Evolutionary conservation across 1,139 yeast genomes (phyloP).

Genomic region (Yamadazyma kanchanaburiensis): DNA sequence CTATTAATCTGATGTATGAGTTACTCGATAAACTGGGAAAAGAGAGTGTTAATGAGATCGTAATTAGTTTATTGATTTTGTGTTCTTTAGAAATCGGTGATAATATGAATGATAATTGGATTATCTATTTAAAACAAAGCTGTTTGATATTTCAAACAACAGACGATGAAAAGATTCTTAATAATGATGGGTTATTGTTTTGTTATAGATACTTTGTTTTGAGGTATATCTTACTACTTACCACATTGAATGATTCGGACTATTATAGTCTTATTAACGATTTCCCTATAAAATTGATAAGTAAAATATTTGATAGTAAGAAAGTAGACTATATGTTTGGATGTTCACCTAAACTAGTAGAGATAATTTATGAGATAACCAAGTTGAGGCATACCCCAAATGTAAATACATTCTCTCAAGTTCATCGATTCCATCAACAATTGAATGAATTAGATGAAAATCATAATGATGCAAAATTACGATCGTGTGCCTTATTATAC

Average conservation of each 20-base stretch:
- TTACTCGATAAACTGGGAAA: slow-evolving; percentile 11
- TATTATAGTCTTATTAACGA: slow-evolving; percentile 10
- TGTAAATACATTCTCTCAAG: neutral
- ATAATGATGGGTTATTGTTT: slow-evolving; percentile 17
- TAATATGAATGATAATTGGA: slow-evolving; percentile 21
- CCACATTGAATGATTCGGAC: slow-evolving; percentile 16
- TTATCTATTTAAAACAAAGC: slow-evolving; percentile 21
- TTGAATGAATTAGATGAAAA: neutral
- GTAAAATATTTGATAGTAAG: slow-evolving; percentile 14
- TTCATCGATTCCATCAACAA: neutral
- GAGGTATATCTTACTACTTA: slow-evolving; percentile 19
- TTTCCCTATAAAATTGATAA: slow-evolving; percentile 20
- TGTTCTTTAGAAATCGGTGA: slow-evolving; percentile 26
- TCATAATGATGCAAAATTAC: slow-evolving; percentile 1
- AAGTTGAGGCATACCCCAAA: slow-evolving; percentile 10
- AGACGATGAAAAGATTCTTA: slow-evolving; percentile 13
- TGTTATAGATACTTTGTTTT: slow-evolving; percentile 24
- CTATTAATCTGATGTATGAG: slow-evolving; percentile 13
- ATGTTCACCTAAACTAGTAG: slow-evolving; percentile 22
- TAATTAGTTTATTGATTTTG: slow-evolving; percentile 16
- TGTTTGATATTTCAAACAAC: slow-evolving; percentile 19
- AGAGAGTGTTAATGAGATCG: slow-evolving; percentile 11
- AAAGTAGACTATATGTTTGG: slow-evolving; percentile 25
- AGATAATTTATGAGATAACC: slow-evolving; percentile 16
- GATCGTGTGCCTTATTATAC: slow-evolving; percentile 9